phyloP scores from a whole-genome alignment of 1,284 basidiomycete genomes.

The Chiua sp. region DNA sequence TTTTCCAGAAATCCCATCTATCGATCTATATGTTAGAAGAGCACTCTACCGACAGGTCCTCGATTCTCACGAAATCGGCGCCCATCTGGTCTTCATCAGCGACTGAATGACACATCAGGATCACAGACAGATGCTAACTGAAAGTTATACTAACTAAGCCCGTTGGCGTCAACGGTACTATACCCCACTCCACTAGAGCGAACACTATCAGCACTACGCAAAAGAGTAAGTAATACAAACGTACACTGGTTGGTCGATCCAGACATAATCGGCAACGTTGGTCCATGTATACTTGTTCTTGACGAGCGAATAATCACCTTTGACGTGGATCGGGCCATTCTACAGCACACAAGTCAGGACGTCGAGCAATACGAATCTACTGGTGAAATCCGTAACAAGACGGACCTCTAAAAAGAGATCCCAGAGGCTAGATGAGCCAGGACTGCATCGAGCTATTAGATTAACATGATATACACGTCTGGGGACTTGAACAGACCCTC shows the following conservation, averaged over 20 bases:
- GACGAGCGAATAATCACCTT: conserved; percentile 50
- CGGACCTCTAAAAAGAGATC: conserved; percentile 68
- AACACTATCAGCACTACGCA: no score
- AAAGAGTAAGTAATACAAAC: no score
- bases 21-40: neutral
- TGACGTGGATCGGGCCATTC: conserved; percentile 71
- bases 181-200: conserved; percentile 61
- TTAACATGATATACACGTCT: no score
- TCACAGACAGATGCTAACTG: no score
- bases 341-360: conserved; percentile 28
- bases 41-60: no score
- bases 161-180: conserved; percentile 62
- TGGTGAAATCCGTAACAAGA: no score
- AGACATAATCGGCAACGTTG: conserved; percentile 65
- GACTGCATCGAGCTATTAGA: no score
- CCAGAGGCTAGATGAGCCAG: conserved; percentile 70
- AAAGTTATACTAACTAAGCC: conserved; percentile 55
- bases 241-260: conserved; percentile 78
- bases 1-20: conserved; percentile 71
- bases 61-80: conserved; percentile 62
- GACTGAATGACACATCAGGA: no score
- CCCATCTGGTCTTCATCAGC: conserved; percentile 69
- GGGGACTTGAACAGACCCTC: conserved; percentile 60
- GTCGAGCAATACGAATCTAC: no score
- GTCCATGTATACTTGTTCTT: conserved; percentile 63